phyloP scores from a whole-genome alignment of 2,329 filamentous ascomycete species.

The Scleromitrula shiraiana region DNA sequence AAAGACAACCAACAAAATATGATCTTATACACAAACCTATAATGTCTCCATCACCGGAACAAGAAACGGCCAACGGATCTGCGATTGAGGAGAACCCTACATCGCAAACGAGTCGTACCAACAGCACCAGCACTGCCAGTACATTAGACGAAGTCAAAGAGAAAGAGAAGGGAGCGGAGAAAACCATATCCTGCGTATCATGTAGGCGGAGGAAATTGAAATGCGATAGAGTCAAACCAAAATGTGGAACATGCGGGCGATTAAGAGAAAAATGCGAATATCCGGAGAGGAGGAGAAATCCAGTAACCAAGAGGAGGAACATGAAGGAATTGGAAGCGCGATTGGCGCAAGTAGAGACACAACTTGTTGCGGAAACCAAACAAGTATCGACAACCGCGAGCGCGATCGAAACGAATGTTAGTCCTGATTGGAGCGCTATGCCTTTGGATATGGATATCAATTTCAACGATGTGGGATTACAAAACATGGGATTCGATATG shows the following conservation, averaged over 20 bases:
- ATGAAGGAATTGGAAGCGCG: conserved; percentile 85
- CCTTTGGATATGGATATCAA: conserved; percentile 22
- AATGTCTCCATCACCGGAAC: conserved; percentile 5
- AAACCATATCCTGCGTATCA: conserved; percentile 72
- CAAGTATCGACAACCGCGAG: conserved; percentile 3
- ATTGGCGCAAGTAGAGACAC: conserved; percentile 70
- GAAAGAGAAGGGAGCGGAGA: conserved; percentile 14
- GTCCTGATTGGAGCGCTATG: conserved; percentile 18
- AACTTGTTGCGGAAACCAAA: conserved; percentile 45
- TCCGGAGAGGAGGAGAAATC: conserved; percentile 82
- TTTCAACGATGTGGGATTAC: conserved; percentile 12
- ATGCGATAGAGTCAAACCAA: conserved; percentile 74
- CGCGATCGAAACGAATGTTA: background rate
- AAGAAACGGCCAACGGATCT: background rate
- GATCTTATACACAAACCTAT: background rate
- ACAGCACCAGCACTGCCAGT: background rate
- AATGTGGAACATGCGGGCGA: conserved; percentile 71
- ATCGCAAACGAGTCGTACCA: background rate
- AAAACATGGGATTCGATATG: conserved; percentile 16
- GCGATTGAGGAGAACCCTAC: background rate
- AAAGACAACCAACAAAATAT: no score
- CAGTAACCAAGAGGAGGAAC: conserved; percentile 79
- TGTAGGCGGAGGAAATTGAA: conserved; percentile 80
- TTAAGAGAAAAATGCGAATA: conserved; percentile 74
- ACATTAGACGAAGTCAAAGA: no score